Percentiles rank a stretch among this genome's conserved stretches.
These are phyloP conservation scores for Clarireedia hainanense DNA, from an alignment of 2,329 filamentous ascomycete species.

Conservation along the genomic window DNA sequence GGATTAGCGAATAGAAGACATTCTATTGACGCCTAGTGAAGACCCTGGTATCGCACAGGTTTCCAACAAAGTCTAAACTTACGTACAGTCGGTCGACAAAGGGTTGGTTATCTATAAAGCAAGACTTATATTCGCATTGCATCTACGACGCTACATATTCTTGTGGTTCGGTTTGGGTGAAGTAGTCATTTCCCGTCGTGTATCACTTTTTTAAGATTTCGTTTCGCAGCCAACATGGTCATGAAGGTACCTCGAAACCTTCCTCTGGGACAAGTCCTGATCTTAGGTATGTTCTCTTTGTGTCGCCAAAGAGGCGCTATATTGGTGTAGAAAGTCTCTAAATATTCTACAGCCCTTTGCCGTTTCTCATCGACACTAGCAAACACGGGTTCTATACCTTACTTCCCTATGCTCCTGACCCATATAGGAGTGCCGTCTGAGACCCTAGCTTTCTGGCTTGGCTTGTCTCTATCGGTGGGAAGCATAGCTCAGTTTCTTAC, in stretches of 20 bases:
- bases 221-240: background rate
- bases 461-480: constrained; percentile 43
- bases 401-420: background rate
- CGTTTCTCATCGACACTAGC: constrained; percentile 6
- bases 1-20: no score
- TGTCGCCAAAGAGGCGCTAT: background rate
- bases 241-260: background rate
- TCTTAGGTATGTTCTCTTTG: background rate
- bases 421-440: background rate
- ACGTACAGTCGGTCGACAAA: no score
- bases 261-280: background rate
- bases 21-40: no score
- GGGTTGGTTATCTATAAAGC: no score
- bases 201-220: background rate
- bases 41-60: no score
- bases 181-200: background rate
- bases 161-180: background rate
- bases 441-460: background rate
- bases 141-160: no score
- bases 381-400: background rate
- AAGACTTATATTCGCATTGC: no score
- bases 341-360: background rate
- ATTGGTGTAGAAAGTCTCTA: background rate
- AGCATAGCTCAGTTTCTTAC: constrained; percentile 76
- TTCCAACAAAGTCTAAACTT: no score